phyloP scores from a whole-genome alignment of 179 eudicot species.

The Pouteria campechiana region DNA sequence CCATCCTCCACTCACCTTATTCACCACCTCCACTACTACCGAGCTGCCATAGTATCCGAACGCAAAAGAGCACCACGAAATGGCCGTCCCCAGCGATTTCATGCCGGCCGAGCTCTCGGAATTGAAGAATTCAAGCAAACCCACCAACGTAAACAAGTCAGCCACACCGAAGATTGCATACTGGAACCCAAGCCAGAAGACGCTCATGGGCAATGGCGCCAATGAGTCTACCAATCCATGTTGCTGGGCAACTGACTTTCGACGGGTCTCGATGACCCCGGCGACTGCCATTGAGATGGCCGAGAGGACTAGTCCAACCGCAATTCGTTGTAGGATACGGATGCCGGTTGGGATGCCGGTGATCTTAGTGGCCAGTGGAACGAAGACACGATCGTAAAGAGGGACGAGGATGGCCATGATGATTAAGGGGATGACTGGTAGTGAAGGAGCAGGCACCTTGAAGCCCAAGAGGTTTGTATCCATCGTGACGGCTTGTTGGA shows the following conservation, averaged over 20 bases:
- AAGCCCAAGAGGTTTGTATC: conserved; percentile 49
- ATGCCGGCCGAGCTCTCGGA: conserved; percentile 70
- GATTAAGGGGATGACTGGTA: conserved; percentile 53
- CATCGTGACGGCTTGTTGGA: conserved; percentile 75
- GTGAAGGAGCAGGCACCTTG: conserved; percentile 60
- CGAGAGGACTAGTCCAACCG: conserved; percentile 61
- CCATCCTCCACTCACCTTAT: conserved; percentile 55
- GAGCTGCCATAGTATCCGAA: conserved; percentile 63
- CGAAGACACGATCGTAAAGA: conserved; percentile 46
- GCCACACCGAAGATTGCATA: conserved; percentile 66
- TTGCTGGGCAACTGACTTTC: conserved; percentile 19
- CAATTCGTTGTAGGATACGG: conserved; percentile 55
- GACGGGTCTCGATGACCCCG: conserved; percentile 46
- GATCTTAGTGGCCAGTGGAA: conserved; percentile 28
- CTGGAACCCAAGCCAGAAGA: conserved; percentile 62
- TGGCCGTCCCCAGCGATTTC: conserved; percentile 60
- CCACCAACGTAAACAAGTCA: conserved; percentile 64
- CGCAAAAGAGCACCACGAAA: conserved; percentile 50
- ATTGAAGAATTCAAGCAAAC: conserved; percentile 67
- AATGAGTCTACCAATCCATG: conserved; percentile 33
- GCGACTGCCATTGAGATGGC: conserved; percentile 57
- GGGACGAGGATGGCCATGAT: conserved; percentile 54
- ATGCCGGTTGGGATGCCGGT: conserved; percentile 53
- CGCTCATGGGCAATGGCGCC: conserved; percentile 38
- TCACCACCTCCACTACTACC: conserved; percentile 45